Percentiles rank a stretch among this genome's conserved stretches.
phyloP scores from a whole-genome alignment of 495 filamentous ascomycete genomes.

The Chaetomium cochliodes region DNA sequence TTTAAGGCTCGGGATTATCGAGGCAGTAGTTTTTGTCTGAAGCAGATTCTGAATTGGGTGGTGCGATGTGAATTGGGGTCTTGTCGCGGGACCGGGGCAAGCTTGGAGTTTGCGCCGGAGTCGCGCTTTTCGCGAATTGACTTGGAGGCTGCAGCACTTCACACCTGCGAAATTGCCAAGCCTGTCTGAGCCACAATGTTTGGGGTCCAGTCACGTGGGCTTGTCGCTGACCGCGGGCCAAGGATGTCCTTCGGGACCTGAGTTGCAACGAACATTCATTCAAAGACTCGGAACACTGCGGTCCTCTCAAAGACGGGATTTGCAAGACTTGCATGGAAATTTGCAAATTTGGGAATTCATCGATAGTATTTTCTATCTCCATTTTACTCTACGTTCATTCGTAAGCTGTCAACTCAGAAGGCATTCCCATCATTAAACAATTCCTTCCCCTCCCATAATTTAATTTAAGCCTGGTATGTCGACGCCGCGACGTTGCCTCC shows the following conservation, averaged over 20 bases:
- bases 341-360: neutral
- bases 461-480: constrained; percentile 86
- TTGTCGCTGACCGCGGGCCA: neutral
- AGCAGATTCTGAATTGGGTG: neutral
- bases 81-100: constrained; percentile 22
- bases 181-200: neutral
- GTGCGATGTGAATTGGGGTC: constrained; percentile 15
- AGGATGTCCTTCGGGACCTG: too few relatives aligned
- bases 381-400: constrained; percentile 23
- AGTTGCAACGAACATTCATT: too few relatives aligned
- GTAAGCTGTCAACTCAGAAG: constrained; percentile 18
- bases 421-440: constrained; percentile 14
- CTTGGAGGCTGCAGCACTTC: neutral
- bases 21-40: neutral
- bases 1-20: neutral
- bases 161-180: constrained; percentile 5
- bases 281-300: too few relatives aligned
- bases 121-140: constrained; percentile 31
- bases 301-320: neutral
- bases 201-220: constrained; percentile 1
- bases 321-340: neutral
- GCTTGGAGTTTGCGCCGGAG: constrained; percentile 27
- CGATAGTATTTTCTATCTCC: constrained; percentile 15
- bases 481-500: constrained; percentile 96
- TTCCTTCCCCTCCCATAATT: neutral